phyloP scores from a whole-genome alignment of 176 grass and related monocot species.

The Eremochloa ophiuroides region DNA sequence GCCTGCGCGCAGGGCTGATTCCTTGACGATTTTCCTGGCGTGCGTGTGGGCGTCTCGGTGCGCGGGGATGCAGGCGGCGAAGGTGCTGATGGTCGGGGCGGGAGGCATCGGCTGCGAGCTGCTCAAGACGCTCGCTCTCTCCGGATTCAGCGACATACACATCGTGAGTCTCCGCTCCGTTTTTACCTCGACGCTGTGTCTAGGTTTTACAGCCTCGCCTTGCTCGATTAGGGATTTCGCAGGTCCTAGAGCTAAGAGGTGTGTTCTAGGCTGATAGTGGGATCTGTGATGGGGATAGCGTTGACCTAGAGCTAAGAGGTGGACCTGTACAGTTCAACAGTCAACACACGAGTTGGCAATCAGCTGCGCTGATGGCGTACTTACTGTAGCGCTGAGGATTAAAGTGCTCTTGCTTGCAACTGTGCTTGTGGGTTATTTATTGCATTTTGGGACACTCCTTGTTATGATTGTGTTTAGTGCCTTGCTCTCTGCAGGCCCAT shows the following conservation, averaged over 20 bases:
- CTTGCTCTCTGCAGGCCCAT: neutral
- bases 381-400: neutral
- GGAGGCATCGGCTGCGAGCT: constrained; percentile 99
- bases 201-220: constrained; percentile 16
- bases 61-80: constrained; percentile 51
- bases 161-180: constrained; percentile 49
- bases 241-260: neutral
- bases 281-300: constrained; percentile 33
- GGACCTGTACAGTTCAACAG: neutral
- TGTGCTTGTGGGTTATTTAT: neutral
- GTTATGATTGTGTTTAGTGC: neutral
- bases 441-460: neutral
- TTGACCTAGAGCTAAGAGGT: constrained; percentile 3
- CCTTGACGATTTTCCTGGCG: neutral
- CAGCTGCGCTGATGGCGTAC: neutral
- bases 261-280: neutral
- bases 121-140: constrained; percentile 95
- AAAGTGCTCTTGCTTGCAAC: neutral
- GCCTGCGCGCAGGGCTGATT: constrained; percentile 2
- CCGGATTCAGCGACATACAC: constrained; percentile 89
- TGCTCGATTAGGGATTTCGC: neutral
- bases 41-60: neutral
- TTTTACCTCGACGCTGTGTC: neutral
- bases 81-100: constrained; percentile 97
- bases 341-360: neutral